Evolutionary conservation across 805 yeast genomes (phyloP), one percentile per base, ranked within the genome.

Genomic region (Jamesozyma gamospora): DNA sequence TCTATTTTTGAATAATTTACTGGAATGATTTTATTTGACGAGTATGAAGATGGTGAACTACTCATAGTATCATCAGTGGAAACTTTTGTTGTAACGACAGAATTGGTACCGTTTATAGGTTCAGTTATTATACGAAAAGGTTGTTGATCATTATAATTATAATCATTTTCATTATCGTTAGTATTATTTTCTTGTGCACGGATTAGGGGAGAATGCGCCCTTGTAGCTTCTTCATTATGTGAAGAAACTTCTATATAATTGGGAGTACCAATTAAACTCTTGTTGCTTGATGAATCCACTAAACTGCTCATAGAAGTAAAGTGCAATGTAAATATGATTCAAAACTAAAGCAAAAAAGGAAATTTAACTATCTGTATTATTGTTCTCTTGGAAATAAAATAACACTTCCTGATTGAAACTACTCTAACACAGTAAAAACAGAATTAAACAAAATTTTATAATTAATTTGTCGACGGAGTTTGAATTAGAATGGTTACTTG

Each of bases 51-150:
- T 14, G 45, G 46, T 12, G 49, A 44, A 31, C 49, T 46, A 37
- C 49, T 44, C 43, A 46, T 33, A 13, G 49, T 39, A 19, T 46
- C 49, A 6, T 44, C 45, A 11, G 47, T 41, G 13, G 47, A 39
- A 8, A 39, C 41, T 25, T 41, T 46, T 16, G 49, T 46, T n/a
- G 42, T 36, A 5, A 43, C 38, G 5, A 43, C 21, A 13, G 47
- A 38, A 30, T 41, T 34, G 13, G 34, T 30, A 9, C 38, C 41
- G 24, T 29, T 28, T 11, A 38, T 34, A 7, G 41, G 10, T 34
- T 38, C 41, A 11, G 32, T 28, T 21, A 30, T 7, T 13, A 28
- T 16, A 3, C 30, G 39, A 29, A 17, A 13, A 5, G 41, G n/a
- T n/a, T n/a, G n/a, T n/a, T n/a, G n/a, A n/a, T n/a, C n/a, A n/a